phyloP scores from a whole-genome alignment of 2,329 filamentous ascomycete genomes.

The Metarhizium guizhouense region DNA sequence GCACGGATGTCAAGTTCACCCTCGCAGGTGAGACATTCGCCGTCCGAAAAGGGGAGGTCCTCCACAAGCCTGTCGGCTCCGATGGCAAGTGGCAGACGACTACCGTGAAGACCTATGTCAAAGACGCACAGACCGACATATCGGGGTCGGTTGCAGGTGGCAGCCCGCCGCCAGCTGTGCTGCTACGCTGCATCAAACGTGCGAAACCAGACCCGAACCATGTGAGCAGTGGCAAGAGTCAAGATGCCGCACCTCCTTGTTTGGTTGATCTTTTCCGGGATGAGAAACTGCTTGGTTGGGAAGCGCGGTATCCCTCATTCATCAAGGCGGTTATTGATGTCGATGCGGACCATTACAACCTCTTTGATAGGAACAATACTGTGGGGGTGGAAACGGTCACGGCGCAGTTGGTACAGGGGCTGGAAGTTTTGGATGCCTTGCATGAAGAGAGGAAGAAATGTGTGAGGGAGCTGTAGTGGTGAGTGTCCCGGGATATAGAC shows the following conservation, averaged over 20 bases:
- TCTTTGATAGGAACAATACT: conserved; percentile 14
- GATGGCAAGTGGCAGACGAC: conserved; percentile 9
- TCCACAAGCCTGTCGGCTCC: conserved; percentile 13
- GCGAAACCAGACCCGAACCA: conserved; percentile 1
- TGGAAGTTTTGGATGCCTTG: conserved; percentile 7
- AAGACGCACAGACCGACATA: not conserved
- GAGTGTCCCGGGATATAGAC: not conserved
- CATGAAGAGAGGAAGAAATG: not conserved
- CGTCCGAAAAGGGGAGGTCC: conserved; percentile 10
- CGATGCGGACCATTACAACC: conserved; percentile 16
- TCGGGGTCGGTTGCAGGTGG: conserved; percentile 4
- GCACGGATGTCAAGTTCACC: conserved; percentile 8
- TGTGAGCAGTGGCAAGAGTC: not conserved
- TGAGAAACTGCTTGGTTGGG: conserved; percentile 19
- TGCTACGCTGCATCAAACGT: conserved; percentile 13
- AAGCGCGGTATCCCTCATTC: conserved; percentile 16
- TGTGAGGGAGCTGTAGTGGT: not conserved
- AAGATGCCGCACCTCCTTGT: conserved; percentile 4
- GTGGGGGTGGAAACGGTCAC: conserved; percentile 9
- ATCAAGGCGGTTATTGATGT: conserved; percentile 20
- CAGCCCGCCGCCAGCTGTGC: conserved; percentile 15
- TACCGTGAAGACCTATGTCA: not conserved
- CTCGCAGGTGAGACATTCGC: conserved; percentile 11
- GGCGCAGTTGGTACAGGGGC: conserved; percentile 5
- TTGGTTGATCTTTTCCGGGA: conserved; percentile 17